A percentile compares a stretch with the other conserved stretches of the same genome.
phyloP scores from a whole-genome alignment of 2,329 filamentous ascomycete genomes.

The Hypoxylon sp. region DNA sequence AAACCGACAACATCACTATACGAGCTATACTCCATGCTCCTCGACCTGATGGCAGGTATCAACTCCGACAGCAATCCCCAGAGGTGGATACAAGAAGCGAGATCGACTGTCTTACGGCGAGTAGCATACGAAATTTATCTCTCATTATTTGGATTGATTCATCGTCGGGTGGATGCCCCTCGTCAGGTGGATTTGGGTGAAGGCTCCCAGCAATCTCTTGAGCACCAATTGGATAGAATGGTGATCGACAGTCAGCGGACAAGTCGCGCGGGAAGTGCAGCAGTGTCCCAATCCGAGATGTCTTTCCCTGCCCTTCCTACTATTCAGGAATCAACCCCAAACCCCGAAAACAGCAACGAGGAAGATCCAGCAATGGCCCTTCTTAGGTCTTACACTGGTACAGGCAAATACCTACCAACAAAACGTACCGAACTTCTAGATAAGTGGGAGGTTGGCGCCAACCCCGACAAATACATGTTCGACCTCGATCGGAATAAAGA shows the following conservation, averaged over 20 bases:
- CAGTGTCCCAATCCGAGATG: constrained; percentile 33
- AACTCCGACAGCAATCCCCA: constrained; percentile 1
- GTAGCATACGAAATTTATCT: constrained; percentile 44
- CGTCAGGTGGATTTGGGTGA: constrained; percentile 19
- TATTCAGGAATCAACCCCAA: too few species aligned
- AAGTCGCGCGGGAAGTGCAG: constrained; percentile 35
- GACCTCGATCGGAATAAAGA: constrained; percentile 44
- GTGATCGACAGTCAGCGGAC: constrained; percentile 40
- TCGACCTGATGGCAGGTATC: constrained; percentile 21
- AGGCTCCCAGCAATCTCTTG: constrained; percentile 11
- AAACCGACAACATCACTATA: constrained; percentile 29
- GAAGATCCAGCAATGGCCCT: constrained; percentile 45
- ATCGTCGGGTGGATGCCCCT: constrained; percentile 28
- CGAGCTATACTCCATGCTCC: constrained; percentile 36
- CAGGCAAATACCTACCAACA: constrained; percentile 38
- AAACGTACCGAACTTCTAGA: constrained; percentile 41
- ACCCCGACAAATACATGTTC: constrained; percentile 42
- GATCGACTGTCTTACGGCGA: constrained; percentile 29
- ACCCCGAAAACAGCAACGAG: constrained; percentile 20
- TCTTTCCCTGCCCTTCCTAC: too few species aligned
- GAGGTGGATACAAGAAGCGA: constrained; percentile 16
- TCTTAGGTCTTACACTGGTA: constrained; percentile 45
- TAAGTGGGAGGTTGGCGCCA: constrained; percentile 42
- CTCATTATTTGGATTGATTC: constrained; percentile 40
- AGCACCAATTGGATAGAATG: constrained; percentile 35